Evolutionary conservation across 139 green algal genomes (phyloP).

Genomic region (Closterium sp.): DNA sequence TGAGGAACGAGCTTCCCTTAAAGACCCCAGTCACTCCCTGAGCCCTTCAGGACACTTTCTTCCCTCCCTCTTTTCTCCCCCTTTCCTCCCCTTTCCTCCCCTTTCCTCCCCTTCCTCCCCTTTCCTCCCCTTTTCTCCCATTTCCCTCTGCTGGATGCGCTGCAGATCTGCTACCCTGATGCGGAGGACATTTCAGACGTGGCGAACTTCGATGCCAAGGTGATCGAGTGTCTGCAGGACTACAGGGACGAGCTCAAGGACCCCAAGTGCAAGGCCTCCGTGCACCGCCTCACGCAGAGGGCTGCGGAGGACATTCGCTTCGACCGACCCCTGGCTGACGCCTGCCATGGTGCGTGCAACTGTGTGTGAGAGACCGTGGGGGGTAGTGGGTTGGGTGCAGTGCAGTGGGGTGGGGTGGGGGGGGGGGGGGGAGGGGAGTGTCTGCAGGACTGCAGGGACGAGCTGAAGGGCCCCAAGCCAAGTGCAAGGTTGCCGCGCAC

Average conservation of each 20-base stretch:
- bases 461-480: constrained; percentile 49
- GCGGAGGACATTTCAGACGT: constrained; percentile 33
- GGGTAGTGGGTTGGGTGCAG: no score
- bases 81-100: no score
- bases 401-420: no score
- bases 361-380: no score
- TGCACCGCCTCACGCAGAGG: constrained; percentile 59
- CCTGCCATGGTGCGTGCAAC: constrained; percentile 36
- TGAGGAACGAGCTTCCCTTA: no score
- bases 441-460: constrained; percentile 56
- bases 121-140: no score
- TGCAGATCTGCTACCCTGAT: constrained; percentile 31
- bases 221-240: constrained; percentile 58
- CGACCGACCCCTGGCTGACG: constrained; percentile 64
- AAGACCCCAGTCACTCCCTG: no score
- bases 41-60: no score
- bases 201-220: constrained; percentile 45
- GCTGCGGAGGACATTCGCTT: constrained; percentile 82
- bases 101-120: no score
- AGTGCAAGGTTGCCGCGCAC: constrained; percentile 65
- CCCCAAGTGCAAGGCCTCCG: constrained; percentile 60
- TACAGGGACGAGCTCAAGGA: constrained; percentile 55
- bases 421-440: no score
- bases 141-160: no score
- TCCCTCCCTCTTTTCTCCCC: no score